Conservation (phyloP, 129 eudicot species). For the Smallanthus sonchifolius region DNA sequence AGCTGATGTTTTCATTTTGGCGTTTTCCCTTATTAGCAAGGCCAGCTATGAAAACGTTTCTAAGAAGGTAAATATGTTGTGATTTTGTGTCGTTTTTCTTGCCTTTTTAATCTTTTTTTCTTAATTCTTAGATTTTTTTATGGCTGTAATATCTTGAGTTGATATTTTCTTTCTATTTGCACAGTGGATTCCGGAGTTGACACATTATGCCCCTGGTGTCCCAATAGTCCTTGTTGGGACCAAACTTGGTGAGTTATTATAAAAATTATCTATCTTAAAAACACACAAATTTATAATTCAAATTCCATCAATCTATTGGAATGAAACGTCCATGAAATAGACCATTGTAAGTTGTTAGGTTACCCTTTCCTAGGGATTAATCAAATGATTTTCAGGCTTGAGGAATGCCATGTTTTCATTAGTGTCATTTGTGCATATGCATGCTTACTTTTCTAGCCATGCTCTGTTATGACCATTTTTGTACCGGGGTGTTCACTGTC, state of each 20-base stretch:
- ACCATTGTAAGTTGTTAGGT: not conserved
- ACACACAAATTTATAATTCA: not conserved
- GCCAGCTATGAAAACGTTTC: slow-evolving; percentile 99
- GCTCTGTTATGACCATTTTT: slow-evolving; percentile 7
- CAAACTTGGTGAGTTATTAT: slow-evolving; percentile 73
- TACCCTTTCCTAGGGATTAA: not conserved
- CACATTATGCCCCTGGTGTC: slow-evolving; percentile 97
- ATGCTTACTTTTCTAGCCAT: not conserved
- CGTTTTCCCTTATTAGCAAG: slow-evolving; percentile 94
- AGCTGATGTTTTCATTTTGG: slow-evolving; percentile 96
- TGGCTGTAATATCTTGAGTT: not conserved
- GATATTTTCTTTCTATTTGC: slow-evolving; percentile 12
- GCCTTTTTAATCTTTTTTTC: not conserved
- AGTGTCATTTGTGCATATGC: not conserved
- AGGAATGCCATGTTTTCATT: slow-evolving; percentile 7
- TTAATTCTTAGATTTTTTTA: not conserved
- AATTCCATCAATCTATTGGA: not conserved
- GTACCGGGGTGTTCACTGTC: no score
- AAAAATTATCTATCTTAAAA: not conserved
- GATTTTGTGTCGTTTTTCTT: not conserved
- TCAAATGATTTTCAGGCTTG: not conserved
- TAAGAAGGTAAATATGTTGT: slow-evolving; percentile 52
- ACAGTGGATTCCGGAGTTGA: slow-evolving; percentile 99
- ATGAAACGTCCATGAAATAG: not conserved
- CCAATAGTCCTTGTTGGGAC: slow-evolving; percentile 98